A percentile compares a stretch with the other conserved stretches of the same genome.
Conservation (phyloP, 306 rosid genomes). For the Parietaria judaica region DNA sequence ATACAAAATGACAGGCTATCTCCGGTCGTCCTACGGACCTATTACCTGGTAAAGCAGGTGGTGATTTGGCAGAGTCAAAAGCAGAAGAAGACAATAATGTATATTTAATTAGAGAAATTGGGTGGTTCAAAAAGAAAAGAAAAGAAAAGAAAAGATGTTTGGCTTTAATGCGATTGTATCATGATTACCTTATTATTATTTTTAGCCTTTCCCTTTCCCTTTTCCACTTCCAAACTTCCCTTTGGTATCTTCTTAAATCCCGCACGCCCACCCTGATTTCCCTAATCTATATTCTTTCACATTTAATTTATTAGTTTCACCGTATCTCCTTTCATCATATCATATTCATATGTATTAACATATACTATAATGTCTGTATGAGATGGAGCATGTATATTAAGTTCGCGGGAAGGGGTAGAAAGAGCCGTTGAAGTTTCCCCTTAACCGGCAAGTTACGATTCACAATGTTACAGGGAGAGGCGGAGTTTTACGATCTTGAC, state of each 20-base stretch:
- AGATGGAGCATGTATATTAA: too few species aligned
- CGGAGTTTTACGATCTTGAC: too few species aligned
- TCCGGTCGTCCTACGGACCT: conserved; percentile 36
- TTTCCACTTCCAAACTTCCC: conserved; percentile 25
- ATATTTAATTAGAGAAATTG: not conserved
- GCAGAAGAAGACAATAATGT: conserved; percentile 29
- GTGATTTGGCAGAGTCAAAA: conserved; percentile 14
- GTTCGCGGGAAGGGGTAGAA: too few species aligned
- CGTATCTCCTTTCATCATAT: too few species aligned
- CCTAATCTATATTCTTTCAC: not conserved
- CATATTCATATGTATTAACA: too few species aligned
- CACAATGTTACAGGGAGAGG: too few species aligned
- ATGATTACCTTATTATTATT: conserved; percentile 72
- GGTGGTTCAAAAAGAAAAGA: not conserved
- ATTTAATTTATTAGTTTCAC: too few species aligned
- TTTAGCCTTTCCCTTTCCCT: conserved; percentile 25
- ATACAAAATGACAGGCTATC: conserved; percentile 21
- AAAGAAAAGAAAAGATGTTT: conserved; percentile 15
- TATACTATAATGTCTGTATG: too few species aligned
- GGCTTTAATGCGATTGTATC: conserved; percentile 40
- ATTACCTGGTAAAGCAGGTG: conserved; percentile 37
- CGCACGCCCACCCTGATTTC: conserved; percentile 21
- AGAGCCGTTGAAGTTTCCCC: too few species aligned
- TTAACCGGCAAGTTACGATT: too few species aligned
- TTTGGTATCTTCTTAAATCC: conserved; percentile 24